A percentile compares a stretch with the other conserved stretches of the same genome.
phyloP scores from a whole-genome alignment of 148 eudicot genomes.

The Rhododendron molle region DNA sequence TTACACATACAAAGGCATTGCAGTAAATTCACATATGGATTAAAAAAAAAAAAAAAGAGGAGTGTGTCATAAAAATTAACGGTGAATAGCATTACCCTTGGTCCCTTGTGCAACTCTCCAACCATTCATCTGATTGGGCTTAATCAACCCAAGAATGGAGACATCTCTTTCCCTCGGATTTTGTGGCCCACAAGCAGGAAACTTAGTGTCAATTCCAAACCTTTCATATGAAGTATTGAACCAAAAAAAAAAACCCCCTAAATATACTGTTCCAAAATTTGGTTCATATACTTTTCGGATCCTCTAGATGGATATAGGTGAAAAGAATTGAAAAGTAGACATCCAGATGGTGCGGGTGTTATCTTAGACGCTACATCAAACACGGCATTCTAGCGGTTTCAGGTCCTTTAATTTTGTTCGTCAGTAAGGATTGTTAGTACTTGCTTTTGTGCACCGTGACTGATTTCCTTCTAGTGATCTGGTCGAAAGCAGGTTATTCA shows the following conservation, averaged over 20 bases:
- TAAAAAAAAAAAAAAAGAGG: neutral
- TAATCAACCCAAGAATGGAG: neutral
- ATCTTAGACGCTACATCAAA: neutral
- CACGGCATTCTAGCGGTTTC: neutral
- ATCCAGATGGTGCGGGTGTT: too few species aligned
- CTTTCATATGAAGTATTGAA: neutral
- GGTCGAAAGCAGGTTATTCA: neutral
- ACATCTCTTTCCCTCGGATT: slow-evolving; percentile 43
- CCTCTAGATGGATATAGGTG: neutral
- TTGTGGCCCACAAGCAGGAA: slow-evolving; percentile 37
- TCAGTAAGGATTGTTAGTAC: neutral
- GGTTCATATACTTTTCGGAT: too few species aligned
- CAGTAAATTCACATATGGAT: neutral
- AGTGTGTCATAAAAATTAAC: too few species aligned
- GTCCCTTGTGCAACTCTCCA: neutral
- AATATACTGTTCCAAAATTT: neutral
- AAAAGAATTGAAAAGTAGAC: neutral
- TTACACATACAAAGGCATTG: neutral
- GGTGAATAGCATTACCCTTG: too few species aligned
- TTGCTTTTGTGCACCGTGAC: neutral
- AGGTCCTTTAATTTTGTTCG: neutral
- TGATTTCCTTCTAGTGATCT: neutral
- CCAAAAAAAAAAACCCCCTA: neutral
- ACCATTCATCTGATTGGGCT: neutral
- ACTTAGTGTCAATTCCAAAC: slow-evolving; percentile 22